These are phyloP conservation scores for Monosporascus cannonballus DNA, from an alignment of 2,329 filamentous ascomycete genomes.

Conservation along the genomic window DNA sequence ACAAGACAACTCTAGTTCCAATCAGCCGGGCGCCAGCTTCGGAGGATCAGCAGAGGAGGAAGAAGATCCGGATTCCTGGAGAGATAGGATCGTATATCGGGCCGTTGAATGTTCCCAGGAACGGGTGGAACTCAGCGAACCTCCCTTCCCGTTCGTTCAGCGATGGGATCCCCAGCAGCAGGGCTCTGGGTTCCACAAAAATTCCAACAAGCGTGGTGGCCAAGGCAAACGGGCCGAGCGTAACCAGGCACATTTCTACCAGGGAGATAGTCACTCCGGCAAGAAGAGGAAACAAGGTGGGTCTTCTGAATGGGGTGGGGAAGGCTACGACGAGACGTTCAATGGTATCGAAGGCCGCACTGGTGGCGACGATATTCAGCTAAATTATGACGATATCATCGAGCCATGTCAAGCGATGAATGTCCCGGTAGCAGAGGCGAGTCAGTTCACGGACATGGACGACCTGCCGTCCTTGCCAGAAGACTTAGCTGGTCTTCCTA, in stretches of 20 bases:
- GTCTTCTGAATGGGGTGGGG: slow-evolving; percentile 26
- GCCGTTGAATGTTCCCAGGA: slow-evolving; percentile 83
- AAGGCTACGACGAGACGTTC: slow-evolving; percentile 29
- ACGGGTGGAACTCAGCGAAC: slow-evolving; percentile 60
- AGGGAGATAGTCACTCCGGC: slow-evolving; percentile 25
- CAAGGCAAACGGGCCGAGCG: slow-evolving; percentile 45
- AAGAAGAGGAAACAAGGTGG: slow-evolving; percentile 47
- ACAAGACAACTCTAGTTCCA: slow-evolving; percentile 11
- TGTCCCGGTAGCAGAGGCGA: slow-evolving; percentile 23
- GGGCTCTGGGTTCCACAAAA: slow-evolving; percentile 31
- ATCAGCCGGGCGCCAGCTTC: slow-evolving; percentile 13
- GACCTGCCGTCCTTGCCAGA: slow-evolving; percentile 59
- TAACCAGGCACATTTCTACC: slow-evolving; percentile 34
- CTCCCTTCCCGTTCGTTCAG: slow-evolving; percentile 85
- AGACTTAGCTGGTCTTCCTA: slow-evolving; percentile 48
- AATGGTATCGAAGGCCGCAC: slow-evolving; percentile 22
- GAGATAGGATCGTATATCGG: slow-evolving; percentile 63
- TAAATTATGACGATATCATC: slow-evolving; percentile 37
- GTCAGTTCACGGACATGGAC: slow-evolving; percentile 43
- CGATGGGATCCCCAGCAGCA: slow-evolving; percentile 79
- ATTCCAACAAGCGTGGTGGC: slow-evolving; percentile 30
- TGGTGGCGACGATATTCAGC: slow-evolving; percentile 24
- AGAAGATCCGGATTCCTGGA: slow-evolving; percentile 62
- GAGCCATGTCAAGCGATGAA: slow-evolving; percentile 21
- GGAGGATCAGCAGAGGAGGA: slow-evolving; percentile 32